Evolutionary conservation across 805 yeast genomes (phyloP).

Genomic region (Isabelozyma pseudorhagii): DNA sequence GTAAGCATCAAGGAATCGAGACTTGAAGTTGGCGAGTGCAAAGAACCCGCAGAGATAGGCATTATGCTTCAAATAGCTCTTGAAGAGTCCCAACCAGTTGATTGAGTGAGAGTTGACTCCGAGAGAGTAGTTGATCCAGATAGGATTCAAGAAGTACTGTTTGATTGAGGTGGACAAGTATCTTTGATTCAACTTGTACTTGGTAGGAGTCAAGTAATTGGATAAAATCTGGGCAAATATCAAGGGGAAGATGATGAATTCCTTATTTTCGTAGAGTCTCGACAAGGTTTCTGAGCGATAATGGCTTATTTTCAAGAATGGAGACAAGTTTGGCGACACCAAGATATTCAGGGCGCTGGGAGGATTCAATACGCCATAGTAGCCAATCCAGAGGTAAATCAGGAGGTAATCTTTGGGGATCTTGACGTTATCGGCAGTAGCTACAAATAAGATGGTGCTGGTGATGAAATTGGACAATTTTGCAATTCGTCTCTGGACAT

Average conservation of each 20-base stretch:
- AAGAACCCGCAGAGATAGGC: conserved; percentile 13
- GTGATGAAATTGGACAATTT: conserved; percentile 20
- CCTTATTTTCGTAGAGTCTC: conserved; percentile 25
- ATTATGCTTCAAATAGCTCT: conserved; percentile 26
- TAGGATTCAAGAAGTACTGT: conserved; percentile 31
- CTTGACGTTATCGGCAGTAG: conserved; percentile 17
- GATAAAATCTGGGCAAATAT: conserved; percentile 38
- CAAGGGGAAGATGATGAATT: conserved; percentile 30
- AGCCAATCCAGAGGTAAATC: conserved; percentile 29
- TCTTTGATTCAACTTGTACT: conserved; percentile 29
- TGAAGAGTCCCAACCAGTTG: conserved; percentile 26
- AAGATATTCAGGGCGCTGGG: conserved; percentile 28
- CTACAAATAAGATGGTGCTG: conserved; percentile 22
- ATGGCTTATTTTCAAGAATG: conserved; percentile 20
- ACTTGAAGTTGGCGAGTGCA: conserved; percentile 16
- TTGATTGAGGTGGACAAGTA: conserved; percentile 33
- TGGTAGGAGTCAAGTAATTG: conserved; percentile 39
- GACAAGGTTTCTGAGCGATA: conserved; percentile 17
- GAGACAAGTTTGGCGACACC: conserved; percentile 23
- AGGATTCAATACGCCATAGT: conserved; percentile 28
- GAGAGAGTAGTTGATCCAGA: conserved; percentile 37
- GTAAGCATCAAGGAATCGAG: conserved; percentile 17
- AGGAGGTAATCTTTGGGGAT: conserved; percentile 39
- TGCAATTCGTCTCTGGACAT: conserved; percentile 12
- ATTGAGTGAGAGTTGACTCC: conserved; percentile 21